Conservation (phyloP, 2,329 filamentous ascomycete species). For the Sclerotinia sclerotiorum region DNA sequence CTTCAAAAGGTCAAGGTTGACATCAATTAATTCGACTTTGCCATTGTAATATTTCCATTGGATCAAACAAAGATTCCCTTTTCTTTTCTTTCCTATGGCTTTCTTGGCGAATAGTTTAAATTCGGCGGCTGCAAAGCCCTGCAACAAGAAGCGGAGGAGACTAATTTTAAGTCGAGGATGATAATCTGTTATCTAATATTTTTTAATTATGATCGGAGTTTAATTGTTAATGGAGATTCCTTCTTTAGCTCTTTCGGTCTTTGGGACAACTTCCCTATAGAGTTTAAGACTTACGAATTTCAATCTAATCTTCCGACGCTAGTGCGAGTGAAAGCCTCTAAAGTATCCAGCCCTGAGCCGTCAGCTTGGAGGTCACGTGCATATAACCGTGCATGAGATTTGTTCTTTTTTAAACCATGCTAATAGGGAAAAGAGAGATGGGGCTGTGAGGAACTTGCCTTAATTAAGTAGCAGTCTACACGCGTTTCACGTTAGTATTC, state of each 20-base stretch:
- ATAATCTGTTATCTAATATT: slow-evolving; percentile 12
- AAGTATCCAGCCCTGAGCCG: no score
- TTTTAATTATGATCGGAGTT: slow-evolving; percentile 12
- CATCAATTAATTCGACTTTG: not conserved
- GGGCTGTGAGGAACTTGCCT: not conserved
- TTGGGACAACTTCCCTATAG: not conserved
- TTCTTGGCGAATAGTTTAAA: slow-evolving; percentile 1
- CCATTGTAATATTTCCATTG: slow-evolving; percentile 1
- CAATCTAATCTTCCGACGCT: not conserved
- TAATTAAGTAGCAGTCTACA: not conserved
- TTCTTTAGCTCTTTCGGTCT: not conserved
- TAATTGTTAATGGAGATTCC: not conserved
- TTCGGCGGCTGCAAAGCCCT: slow-evolving; percentile 14
- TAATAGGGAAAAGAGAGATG: not conserved
- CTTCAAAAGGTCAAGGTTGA: not conserved
- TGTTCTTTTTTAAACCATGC: not conserved
- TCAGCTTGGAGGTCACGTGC: not conserved
- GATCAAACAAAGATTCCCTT: not conserved
- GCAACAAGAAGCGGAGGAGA: slow-evolving; percentile 9
- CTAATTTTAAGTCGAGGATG: slow-evolving; percentile 6
- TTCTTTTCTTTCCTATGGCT: slow-evolving; percentile 12
- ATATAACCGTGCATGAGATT: not conserved
- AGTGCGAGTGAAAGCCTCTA: no score
- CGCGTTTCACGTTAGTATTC: not conserved
- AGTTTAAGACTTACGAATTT: not conserved